These are phyloP conservation scores for Tylopilus intermedius DNA, from an alignment of 768 basidiomycete species.

Conservation along the genomic window DNA sequence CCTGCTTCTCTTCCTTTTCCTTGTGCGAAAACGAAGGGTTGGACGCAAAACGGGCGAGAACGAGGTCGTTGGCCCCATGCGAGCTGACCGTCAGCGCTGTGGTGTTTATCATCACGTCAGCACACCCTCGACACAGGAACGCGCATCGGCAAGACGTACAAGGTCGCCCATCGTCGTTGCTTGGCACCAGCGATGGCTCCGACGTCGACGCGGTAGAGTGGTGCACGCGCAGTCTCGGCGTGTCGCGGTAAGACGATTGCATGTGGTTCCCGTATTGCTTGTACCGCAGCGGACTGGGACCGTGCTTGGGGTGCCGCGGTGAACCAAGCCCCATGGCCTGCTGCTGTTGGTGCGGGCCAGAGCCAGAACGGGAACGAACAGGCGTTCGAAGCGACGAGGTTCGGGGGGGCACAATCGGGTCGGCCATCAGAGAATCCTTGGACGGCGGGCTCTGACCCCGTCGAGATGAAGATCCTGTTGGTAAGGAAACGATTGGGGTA, in stretches of 20 bases:
- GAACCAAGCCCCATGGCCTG: slow-evolving; percentile 24
- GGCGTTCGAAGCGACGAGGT: slow-evolving; percentile 30
- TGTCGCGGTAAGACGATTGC: slow-evolving; percentile 37
- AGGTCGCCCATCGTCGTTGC: slow-evolving; percentile 43
- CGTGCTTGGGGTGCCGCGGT: slow-evolving; percentile 36
- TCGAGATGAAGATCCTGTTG: slow-evolving; percentile 22
- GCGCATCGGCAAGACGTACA: slow-evolving; percentile 36
- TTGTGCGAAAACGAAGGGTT: slow-evolving; percentile 34
- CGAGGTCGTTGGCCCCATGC: slow-evolving; percentile 51
- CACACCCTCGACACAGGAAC: background rate
- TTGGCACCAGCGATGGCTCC: slow-evolving; percentile 71
- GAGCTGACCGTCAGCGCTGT: slow-evolving; percentile 33
- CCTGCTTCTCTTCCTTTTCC: slow-evolving; percentile 55
- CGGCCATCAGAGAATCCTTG: slow-evolving; percentile 43
- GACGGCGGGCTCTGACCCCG: slow-evolving; percentile 38
- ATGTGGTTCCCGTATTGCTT: slow-evolving; percentile 34
- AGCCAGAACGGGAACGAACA: slow-evolving; percentile 28
- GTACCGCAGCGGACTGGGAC: slow-evolving; percentile 41
- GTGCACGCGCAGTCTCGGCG: slow-evolving; percentile 51
- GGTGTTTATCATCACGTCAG: slow-evolving; percentile 10
- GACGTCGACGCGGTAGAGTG: slow-evolving; percentile 73
- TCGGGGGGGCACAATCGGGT: slow-evolving; percentile 30
- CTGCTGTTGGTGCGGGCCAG: slow-evolving; percentile 23
- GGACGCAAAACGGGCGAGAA: slow-evolving; percentile 43
- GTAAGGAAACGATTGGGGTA: slow-evolving; percentile 24